Evolutionary conservation across 768 basidiomycete genomes (phyloP).

Genomic region (Podaxis rugospora): DNA sequence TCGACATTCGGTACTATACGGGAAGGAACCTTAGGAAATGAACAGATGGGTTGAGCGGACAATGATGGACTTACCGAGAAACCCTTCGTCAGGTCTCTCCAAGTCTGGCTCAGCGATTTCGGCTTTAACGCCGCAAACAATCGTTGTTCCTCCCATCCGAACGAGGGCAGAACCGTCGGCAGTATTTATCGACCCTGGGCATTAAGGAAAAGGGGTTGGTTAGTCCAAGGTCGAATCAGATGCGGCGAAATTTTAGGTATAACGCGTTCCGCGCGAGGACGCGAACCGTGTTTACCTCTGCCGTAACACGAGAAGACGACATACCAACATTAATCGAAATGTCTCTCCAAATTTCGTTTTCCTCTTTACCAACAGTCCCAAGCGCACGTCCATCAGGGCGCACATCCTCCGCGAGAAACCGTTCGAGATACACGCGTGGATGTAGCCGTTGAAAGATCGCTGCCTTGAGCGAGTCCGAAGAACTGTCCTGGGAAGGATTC

Average conservation of each 20-base stretch:
- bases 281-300: background rate
- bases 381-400: slow-evolving; percentile 82
- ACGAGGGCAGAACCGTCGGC: slow-evolving; percentile 93
- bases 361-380: background rate
- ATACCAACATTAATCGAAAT: slow-evolving; percentile 31
- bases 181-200: slow-evolving; percentile 85
- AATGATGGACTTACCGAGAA: slow-evolving; percentile 57
- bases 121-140: slow-evolving; percentile 95
- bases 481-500: slow-evolving; percentile 18
- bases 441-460: slow-evolving; percentile 84
- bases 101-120: slow-evolving; percentile 91
- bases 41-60: background rate
- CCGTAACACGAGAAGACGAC: background rate
- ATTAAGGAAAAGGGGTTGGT: background rate
- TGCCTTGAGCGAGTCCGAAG: slow-evolving; percentile 38
- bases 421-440: slow-evolving; percentile 81
- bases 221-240: background rate
- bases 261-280: background rate
- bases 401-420: slow-evolving; percentile 73
- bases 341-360: slow-evolving; percentile 57
- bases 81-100: slow-evolving; percentile 70
- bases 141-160: slow-evolving; percentile 85
- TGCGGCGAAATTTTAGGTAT: background rate
- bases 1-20: slow-evolving; percentile 88
- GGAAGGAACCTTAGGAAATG: background rate